These are phyloP conservation scores for Epichloe sp. DNA, from an alignment of 2,329 filamentous ascomycete genomes.

Conservation along the genomic window DNA sequence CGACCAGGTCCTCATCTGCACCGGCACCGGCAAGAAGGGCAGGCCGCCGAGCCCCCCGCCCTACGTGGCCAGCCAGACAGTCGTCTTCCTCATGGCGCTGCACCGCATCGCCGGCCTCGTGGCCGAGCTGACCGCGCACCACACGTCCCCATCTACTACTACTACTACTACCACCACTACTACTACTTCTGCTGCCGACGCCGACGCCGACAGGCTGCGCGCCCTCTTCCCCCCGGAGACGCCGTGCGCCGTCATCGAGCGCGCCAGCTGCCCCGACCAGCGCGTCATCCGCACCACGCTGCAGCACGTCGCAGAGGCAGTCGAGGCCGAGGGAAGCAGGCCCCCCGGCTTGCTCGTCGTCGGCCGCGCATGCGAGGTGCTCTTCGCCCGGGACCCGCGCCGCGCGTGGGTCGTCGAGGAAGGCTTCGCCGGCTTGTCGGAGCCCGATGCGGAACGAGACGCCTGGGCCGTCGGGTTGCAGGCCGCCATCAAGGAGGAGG, in stretches of 20 bases:
- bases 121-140: constrained; percentile 46
- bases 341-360: constrained; percentile 84
- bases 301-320: constrained; percentile 62
- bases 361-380: constrained; percentile 67
- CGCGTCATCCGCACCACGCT: constrained; percentile 82
- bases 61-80: constrained; percentile 63
- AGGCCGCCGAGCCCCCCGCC: constrained; percentile 68
- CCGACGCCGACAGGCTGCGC: constrained; percentile 12
- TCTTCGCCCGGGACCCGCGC: constrained; percentile 44
- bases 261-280: constrained; percentile 89
- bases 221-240: constrained; percentile 66
- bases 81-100: constrained; percentile 90
- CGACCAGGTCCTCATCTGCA: constrained; percentile 92
- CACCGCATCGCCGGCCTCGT: constrained; percentile 71
- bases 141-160: constrained; percentile 11
- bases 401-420: constrained; percentile 78
- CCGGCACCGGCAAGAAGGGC: constrained; percentile 86
- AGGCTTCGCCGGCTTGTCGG: constrained; percentile 58
- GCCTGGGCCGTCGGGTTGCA: not conserved
- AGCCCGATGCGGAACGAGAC: constrained; percentile 42
- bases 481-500: not conserved
- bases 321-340: constrained; percentile 78
- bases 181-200: no score
- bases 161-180: no score
- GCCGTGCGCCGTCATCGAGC: constrained; percentile 84